phyloP scores from a whole-genome alignment of 2,329 filamentous ascomycete genomes.

The Botrytis fragariae region DNA sequence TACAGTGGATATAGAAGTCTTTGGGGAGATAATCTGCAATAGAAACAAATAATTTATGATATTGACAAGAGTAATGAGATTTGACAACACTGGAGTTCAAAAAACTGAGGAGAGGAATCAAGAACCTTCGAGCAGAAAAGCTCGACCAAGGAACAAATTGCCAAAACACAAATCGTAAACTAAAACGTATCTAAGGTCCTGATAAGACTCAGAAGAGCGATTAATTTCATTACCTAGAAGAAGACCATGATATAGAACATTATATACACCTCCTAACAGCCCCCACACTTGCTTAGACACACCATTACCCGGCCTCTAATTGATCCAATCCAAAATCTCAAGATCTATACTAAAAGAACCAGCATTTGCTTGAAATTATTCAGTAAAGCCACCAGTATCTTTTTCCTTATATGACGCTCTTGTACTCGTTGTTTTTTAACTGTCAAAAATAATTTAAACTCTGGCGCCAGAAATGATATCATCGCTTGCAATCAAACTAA shows the following conservation, averaged over 20 bases:
- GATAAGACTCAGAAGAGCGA: not conserved
- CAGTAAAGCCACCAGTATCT: no score
- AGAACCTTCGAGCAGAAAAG: not conserved
- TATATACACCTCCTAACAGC: not conserved
- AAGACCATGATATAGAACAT: not conserved
- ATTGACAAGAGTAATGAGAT: not conserved
- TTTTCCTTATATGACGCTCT: not conserved
- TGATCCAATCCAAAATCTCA: no score
- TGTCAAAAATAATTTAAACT: no score
- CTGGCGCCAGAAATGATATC: no score
- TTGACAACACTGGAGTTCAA: not conserved
- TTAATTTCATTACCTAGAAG: not conserved
- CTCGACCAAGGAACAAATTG: not conserved
- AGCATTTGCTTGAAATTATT: no score
- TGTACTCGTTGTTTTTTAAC: not conserved
- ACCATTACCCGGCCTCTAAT: not conserved
- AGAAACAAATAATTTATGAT: not conserved
- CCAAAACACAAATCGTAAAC: not conserved
- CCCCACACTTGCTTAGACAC: not conserved
- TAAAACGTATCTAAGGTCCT: rapidly evolving
- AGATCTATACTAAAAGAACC: no score
- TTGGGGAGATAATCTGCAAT: not conserved
- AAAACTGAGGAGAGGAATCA: not conserved
- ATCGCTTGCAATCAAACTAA: not conserved
- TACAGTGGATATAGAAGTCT: not conserved